Conservation (phyloP, 1,139 yeast genomes). For the Taphrina deformans region DNA sequence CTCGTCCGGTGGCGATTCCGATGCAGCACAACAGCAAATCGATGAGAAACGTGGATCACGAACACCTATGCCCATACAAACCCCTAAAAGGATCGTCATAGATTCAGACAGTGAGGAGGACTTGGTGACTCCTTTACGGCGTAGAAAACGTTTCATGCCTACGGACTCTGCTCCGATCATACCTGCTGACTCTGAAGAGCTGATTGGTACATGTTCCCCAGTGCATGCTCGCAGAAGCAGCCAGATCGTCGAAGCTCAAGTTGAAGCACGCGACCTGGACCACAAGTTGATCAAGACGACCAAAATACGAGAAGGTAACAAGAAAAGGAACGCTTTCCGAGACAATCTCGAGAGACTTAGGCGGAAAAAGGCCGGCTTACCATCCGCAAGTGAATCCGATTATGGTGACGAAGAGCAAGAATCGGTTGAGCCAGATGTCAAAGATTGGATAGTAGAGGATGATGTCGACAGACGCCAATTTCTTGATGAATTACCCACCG, state of each 20-base stretch:
- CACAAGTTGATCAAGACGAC: not conserved
- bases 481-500: constrained; percentile 12
- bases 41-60: not conserved
- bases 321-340: constrained; percentile 5
- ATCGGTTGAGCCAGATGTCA: not conserved
- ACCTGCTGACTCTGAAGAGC: no score
- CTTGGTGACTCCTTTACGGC: constrained; percentile 15
- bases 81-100: not conserved
- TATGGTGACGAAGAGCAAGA: not conserved
- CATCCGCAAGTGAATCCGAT: constrained; percentile 4
- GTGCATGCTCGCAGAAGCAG: not conserved
- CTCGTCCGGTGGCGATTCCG: no score
- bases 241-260: not conserved
- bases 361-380: constrained; percentile 27
- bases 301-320: constrained; percentile 8
- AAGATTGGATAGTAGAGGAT: constrained; percentile 16
- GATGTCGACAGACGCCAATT: constrained; percentile 1
- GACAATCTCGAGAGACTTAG: constrained; percentile 14
- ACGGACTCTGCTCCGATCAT: not conserved
- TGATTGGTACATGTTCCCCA: no score
- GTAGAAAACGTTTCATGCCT: constrained; percentile 25
- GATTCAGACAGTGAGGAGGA: constrained; percentile 30
- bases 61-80: not conserved
- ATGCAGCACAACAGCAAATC: not conserved
- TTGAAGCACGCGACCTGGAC: constrained; percentile 20